Conservation (phyloP, 768 basidiomycete species). For the Rhizopogon vulgaris region DNA sequence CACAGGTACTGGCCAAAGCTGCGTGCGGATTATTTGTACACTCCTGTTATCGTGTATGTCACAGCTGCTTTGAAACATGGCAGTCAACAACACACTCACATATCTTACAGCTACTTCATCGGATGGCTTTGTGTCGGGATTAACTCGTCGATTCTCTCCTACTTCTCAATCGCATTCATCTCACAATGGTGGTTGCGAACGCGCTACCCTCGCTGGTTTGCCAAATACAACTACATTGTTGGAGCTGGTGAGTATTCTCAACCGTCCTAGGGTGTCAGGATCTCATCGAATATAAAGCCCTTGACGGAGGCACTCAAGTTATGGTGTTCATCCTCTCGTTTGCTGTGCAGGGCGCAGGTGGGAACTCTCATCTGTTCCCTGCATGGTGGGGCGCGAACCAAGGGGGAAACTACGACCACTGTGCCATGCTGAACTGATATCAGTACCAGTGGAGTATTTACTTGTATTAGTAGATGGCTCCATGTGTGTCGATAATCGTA, state of each 20-base stretch:
- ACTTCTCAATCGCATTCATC: slow-evolving; percentile 20
- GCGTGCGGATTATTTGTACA: slow-evolving; percentile 20
- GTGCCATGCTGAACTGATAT: background rate
- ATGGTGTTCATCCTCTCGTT: slow-evolving; percentile 50
- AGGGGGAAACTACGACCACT: slow-evolving; percentile 25
- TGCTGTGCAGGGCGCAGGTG: slow-evolving; percentile 46
- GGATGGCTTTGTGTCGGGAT: slow-evolving; percentile 20
- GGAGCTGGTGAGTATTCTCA: slow-evolving; percentile 32
- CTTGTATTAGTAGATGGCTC: too few species aligned
- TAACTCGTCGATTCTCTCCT: slow-evolving; percentile 17
- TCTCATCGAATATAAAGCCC: slow-evolving; percentile 13
- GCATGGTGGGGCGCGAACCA: slow-evolving; percentile 51
- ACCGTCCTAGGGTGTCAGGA: too few species aligned
- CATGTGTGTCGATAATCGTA: too few species aligned
- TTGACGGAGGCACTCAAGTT: slow-evolving; percentile 39
- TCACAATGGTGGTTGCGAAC: slow-evolving; percentile 35
- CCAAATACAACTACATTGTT: slow-evolving; percentile 30
- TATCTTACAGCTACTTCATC: slow-evolving; percentile 10
- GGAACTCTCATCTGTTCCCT: slow-evolving; percentile 40
- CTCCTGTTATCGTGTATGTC: slow-evolving; percentile 22
- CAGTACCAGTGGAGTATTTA: too few species aligned
- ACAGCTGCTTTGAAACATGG: too few species aligned
- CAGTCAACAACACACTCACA: background rate
- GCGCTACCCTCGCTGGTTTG: slow-evolving; percentile 30
- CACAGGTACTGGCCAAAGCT: slow-evolving; percentile 31